Conservation (phyloP, 2,329 filamentous ascomycete genomes). For the Sphaerostilbella broomeana region DNA sequence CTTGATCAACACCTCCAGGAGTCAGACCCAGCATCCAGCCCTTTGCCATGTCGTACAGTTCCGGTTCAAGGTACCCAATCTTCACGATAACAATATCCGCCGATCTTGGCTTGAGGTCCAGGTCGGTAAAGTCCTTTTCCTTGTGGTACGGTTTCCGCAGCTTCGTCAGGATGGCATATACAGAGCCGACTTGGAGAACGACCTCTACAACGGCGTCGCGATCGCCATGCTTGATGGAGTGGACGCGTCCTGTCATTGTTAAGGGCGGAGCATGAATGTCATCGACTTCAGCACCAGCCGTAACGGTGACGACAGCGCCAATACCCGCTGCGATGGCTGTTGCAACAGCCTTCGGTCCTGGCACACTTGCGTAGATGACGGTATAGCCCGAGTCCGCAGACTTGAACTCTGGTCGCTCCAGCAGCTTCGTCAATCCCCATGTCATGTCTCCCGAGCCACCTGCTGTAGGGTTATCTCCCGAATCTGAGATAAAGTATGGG, state of each 20-base stretch:
- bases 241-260: slow-evolving; percentile 43
- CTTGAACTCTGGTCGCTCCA: slow-evolving; percentile 40
- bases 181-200: slow-evolving; percentile 43
- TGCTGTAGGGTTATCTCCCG: slow-evolving; percentile 49
- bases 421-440: slow-evolving; percentile 41
- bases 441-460: slow-evolving; percentile 49
- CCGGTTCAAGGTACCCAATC: slow-evolving; percentile 50
- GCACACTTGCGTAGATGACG: slow-evolving; percentile 48
- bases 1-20: slow-evolving; percentile 48
- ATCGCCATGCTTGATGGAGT: slow-evolving; percentile 45
- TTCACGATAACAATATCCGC: slow-evolving; percentile 48
- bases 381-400: slow-evolving; percentile 25
- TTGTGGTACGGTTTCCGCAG: slow-evolving; percentile 48
- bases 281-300: slow-evolving; percentile 44
- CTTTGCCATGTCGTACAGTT: slow-evolving; percentile 46
- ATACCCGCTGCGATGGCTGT: slow-evolving; percentile 38
- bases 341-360: slow-evolving; percentile 37
- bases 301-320: slow-evolving; percentile 42
- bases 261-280: slow-evolving; percentile 41
- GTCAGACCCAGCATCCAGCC: slow-evolving; percentile 50
- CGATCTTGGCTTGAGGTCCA: slow-evolving; percentile 38
- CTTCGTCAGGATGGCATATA: slow-evolving; percentile 46
- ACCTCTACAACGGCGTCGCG: slow-evolving; percentile 40
- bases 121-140: slow-evolving; percentile 44
- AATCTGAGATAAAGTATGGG: slow-evolving; percentile 50